A percentile compares a stretch with the other conserved stretches of the same genome.
These are phyloP conservation scores for Anthracocystis panici-leucophaei DNA, from an alignment of 1,284 basidiomycete genomes.

Conservation along the genomic window DNA sequence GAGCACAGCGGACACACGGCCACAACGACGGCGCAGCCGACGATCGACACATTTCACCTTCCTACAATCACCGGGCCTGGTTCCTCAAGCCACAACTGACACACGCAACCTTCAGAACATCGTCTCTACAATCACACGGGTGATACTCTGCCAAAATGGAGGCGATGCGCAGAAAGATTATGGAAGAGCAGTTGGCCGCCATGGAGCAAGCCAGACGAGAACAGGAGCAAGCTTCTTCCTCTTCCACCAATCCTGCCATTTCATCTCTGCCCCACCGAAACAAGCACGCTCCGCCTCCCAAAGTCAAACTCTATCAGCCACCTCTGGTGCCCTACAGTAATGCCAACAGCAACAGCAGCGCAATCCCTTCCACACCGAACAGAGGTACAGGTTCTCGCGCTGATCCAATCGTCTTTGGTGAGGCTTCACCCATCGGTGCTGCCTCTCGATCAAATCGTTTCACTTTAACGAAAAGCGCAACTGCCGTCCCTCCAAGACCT, in stretches of 20 bases:
- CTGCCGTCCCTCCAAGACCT: conserved; percentile 3
- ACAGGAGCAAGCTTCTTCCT: conserved; percentile 20
- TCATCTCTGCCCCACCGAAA: conserved; percentile 40
- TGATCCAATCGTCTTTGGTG: conserved; percentile 47
- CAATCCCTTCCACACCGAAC: not conserved
- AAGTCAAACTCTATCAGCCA: conserved; percentile 52
- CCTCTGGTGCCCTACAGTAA: no score
- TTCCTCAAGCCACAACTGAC: not conserved
- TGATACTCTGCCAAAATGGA: conserved; percentile 27
- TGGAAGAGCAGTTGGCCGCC: conserved; percentile 49
- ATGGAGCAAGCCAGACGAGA: conserved; percentile 33
- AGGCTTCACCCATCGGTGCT: conserved; percentile 34
- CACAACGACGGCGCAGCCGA: not conserved
- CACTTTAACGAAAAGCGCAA: not conserved
- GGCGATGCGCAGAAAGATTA: conserved; percentile 52
- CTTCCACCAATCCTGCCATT: conserved; percentile 30
- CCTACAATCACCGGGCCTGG: not conserved
- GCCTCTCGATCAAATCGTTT: conserved; percentile 11
- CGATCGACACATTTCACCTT: not conserved
- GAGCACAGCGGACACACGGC: no score
- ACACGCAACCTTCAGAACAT: no score
- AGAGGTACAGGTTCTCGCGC: conserved; percentile 30
- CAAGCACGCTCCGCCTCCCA: conserved; percentile 52
- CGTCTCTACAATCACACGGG: not conserved
- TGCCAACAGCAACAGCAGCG: no score